Evolutionary conservation across 2,329 filamentous ascomycete species (phyloP).

Genomic region (Cercospora zeina): DNA sequence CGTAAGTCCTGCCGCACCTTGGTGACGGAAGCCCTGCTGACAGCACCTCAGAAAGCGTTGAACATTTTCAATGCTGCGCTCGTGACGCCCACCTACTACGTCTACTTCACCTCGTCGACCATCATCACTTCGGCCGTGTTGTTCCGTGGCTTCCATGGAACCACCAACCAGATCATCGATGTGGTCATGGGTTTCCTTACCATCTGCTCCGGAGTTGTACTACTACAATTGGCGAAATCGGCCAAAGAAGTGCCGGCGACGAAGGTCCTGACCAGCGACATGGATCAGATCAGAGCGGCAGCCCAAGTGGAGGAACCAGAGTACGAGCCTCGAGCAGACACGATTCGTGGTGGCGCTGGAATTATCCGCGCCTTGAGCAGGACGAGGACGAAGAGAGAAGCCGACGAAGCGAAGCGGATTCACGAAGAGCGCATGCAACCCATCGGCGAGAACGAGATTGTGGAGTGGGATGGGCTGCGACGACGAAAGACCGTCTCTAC

Average conservation of each 20-base stretch:
- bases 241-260: conserved; percentile 95
- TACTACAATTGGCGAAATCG: conserved; percentile 95
- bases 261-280: conserved; percentile 85
- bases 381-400: conserved; percentile 73
- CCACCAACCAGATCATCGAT: conserved; percentile 74
- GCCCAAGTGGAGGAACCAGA: conserved; percentile 96
- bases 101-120: conserved; percentile 94
- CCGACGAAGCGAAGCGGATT: conserved; percentile 74
- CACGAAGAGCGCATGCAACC: conserved; percentile 79
- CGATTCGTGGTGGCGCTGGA: conserved; percentile 85
- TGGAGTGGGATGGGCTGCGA: conserved; percentile 90
- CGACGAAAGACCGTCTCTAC: conserved; percentile 61
- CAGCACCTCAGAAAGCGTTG: conserved; percentile 78
- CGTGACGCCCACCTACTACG: conserved; percentile 97
- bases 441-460: conserved; percentile 74
- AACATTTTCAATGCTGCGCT: conserved; percentile 96
- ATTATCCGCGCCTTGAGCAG: conserved; percentile 81
- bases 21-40: conserved; percentile 22
- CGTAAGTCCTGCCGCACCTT: conserved; percentile 60
- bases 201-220: conserved; percentile 88
- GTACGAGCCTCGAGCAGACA: conserved; percentile 91
- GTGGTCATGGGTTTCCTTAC: conserved; percentile 91
- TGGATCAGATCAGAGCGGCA: conserved; percentile 93
- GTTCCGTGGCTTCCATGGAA: conserved; percentile 92
- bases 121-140: conserved; percentile 91